These are phyloP conservation scores for Aeschynomene evenia DNA, from an alignment of 306 rosid genomes.

Conservation along the genomic window DNA sequence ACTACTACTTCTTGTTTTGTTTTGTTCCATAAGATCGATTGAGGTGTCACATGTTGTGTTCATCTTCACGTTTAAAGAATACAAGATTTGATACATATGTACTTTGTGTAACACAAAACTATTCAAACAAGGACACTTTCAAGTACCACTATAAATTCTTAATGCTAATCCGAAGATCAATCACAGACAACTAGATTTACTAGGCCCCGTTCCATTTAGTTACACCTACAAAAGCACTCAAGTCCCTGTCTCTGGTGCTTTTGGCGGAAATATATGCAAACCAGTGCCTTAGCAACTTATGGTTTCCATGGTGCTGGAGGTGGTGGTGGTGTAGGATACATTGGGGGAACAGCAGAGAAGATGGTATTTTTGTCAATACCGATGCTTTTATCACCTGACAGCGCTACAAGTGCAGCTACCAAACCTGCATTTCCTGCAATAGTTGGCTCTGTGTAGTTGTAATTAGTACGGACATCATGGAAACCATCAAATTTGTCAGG, in stretches of 20 bases:
- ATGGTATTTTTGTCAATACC: conserved; percentile 75
- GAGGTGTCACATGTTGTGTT: conserved; percentile 40
- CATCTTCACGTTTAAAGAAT: conserved; percentile 45
- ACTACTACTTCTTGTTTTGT: no score
- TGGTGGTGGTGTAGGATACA: conserved; percentile 88
- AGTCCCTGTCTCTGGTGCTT: conserved; percentile 38
- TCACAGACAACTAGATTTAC: neutral
- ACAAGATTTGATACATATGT: conserved; percentile 41
- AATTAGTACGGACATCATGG: conserved; percentile 70
- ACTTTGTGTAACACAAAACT: conserved; percentile 51
- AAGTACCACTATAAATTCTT: conserved; percentile 14
- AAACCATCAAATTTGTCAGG: conserved; percentile 77
- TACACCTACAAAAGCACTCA: conserved; percentile 33
- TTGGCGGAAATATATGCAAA: neutral
- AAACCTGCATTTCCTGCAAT: conserved; percentile 84
- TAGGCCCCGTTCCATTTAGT: neutral
- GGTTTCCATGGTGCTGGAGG: conserved; percentile 97
- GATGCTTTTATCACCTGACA: conserved; percentile 59
- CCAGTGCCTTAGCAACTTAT: conserved; percentile 26
- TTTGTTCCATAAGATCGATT: neutral
- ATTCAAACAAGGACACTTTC: conserved; percentile 9
- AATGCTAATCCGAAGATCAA: conserved; percentile 1
- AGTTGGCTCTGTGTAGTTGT: conserved; percentile 87
- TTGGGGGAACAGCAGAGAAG: conserved; percentile 80
- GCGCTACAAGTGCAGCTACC: conserved; percentile 74